Percentiles rank a stretch among this genome's conserved stretches.
These are phyloP conservation scores for Aspergillus sojae DNA, from an alignment of 2,329 filamentous ascomycete genomes.

Conservation along the genomic window DNA sequence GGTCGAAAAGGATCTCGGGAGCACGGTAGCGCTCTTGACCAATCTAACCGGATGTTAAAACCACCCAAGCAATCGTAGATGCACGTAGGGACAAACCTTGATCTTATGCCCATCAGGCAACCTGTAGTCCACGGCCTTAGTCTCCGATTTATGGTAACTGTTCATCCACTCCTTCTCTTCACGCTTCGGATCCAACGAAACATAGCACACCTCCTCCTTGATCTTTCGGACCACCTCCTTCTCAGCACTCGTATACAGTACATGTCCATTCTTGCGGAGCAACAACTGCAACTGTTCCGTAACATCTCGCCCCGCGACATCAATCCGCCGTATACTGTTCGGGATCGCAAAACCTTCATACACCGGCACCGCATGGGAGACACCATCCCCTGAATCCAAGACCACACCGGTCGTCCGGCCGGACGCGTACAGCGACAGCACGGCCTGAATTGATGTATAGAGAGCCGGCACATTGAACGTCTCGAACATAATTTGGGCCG, in stretches of 20 bases:
- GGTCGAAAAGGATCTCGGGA: constrained; percentile 96
- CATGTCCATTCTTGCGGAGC: constrained; percentile 86
- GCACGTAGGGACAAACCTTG: constrained; percentile 61
- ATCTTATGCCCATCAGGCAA: constrained; percentile 92
- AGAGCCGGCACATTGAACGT: constrained; percentile 97
- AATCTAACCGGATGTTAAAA: constrained; percentile 58
- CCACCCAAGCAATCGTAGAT: constrained; percentile 11
- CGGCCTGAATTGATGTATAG: constrained; percentile 95
- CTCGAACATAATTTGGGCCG: constrained; percentile 96
- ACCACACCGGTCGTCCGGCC: constrained; percentile 96
- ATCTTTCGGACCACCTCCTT: constrained; percentile 98
- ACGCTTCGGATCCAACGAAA: constrained; percentile 84
- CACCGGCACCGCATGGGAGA: constrained; percentile 95
- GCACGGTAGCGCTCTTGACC: constrained; percentile 93
- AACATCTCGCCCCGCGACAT: constrained; percentile 93
- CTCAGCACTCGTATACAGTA: constrained; percentile 97
- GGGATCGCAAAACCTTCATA: constrained; percentile 98
- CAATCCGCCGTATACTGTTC: constrained; percentile 91
- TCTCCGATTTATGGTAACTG: constrained; percentile 70
- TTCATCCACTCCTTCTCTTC: constrained; percentile 95
- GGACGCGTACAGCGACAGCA: constrained; percentile 92
- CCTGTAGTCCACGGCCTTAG: constrained; percentile 81
- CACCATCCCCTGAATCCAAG: constrained; percentile 90
- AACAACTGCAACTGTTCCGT: constrained; percentile 93
- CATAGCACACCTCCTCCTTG: constrained; percentile 92